Evolutionary conservation across 23 red algal genomes (phyloP).

Genomic region (Chondrus crispus): DNA sequence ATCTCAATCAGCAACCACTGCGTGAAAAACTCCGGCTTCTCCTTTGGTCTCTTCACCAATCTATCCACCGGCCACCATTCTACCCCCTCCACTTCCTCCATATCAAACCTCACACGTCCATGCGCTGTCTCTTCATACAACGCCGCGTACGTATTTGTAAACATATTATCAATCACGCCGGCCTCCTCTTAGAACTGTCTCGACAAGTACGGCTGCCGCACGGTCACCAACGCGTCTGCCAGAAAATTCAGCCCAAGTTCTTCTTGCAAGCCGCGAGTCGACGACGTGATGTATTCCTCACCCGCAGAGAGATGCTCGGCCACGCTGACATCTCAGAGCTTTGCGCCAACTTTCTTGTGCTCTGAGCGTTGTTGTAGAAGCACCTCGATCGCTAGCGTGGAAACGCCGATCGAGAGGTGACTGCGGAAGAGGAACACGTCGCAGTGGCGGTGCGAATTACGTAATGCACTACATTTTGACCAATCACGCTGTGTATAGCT

Average conservation of each 20-base stretch:
- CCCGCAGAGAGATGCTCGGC: slow-evolving; percentile 75
- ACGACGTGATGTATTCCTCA: slow-evolving; percentile 35
- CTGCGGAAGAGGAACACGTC: slow-evolving; percentile 69
- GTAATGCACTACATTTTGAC: too few relatives aligned
- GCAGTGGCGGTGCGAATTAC: slow-evolving; percentile 57
- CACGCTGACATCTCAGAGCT: slow-evolving; percentile 51
- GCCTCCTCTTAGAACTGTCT: slow-evolving; percentile 31
- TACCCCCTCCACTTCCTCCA: slow-evolving; percentile 12
- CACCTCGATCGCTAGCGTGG: neutral
- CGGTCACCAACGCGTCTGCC: neutral
- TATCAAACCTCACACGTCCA: slow-evolving; percentile 26
- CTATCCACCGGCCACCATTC: slow-evolving; percentile 38
- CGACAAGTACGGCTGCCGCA: slow-evolving; percentile 40
- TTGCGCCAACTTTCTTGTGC: slow-evolving; percentile 53
- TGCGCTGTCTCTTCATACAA: slow-evolving; percentile 21
- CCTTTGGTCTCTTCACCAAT: neutral
- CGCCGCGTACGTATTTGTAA: slow-evolving; percentile 17
- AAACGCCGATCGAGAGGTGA: neutral
- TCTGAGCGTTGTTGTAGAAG: slow-evolving; percentile 63
- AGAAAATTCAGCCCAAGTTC: slow-evolving; percentile 54
- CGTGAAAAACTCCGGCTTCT: slow-evolving; percentile 8
- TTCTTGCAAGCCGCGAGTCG: slow-evolving; percentile 55
- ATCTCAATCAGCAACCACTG: slow-evolving; percentile 50
- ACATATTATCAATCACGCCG: slow-evolving; percentile 42
- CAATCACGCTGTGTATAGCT: too few relatives aligned